A percentile compares a stretch with the other conserved stretches of the same genome.
phyloP scores from a whole-genome alignment of 768 basidiomycete species.

The Paxillus involutus region DNA sequence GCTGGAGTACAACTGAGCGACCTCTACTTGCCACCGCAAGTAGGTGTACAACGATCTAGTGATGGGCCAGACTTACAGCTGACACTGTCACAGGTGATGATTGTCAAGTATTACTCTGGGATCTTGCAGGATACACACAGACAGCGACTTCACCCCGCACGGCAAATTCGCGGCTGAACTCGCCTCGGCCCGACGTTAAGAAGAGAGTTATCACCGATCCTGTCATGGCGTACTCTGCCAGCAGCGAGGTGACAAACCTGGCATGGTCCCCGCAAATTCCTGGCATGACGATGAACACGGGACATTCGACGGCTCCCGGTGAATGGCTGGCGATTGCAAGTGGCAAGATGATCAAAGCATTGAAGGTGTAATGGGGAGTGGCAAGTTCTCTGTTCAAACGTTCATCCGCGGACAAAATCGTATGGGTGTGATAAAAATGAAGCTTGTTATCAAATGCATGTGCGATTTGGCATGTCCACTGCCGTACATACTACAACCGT shows the following conservation, averaged over 20 bases:
- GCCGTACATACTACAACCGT: background rate
- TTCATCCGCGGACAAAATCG: background rate
- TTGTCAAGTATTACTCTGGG: slow-evolving; percentile 92
- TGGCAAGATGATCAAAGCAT: slow-evolving; percentile 77
- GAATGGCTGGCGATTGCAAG: slow-evolving; percentile 88
- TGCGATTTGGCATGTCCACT: background rate
- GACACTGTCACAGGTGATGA: slow-evolving; percentile 69
- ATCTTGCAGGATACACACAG: slow-evolving; percentile 67
- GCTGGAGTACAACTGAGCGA: slow-evolving; percentile 85
- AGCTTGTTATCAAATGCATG: background rate
- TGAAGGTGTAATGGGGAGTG: slow-evolving; percentile 62
- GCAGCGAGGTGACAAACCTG: slow-evolving; percentile 75
- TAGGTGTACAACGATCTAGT: slow-evolving; percentile 33
- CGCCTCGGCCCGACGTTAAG: slow-evolving; percentile 79
- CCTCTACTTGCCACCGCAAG: slow-evolving; percentile 88
- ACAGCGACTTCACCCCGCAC: slow-evolving; percentile 65
- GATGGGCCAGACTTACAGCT: background rate
- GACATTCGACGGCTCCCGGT: slow-evolving; percentile 70
- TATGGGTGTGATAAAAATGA: background rate
- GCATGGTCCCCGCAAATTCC: slow-evolving; percentile 89
- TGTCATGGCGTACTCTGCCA: slow-evolving; percentile 80
- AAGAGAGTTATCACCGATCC: slow-evolving; percentile 74
- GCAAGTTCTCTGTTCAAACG: background rate
- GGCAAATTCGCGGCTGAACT: slow-evolving; percentile 71
- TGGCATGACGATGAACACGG: slow-evolving; percentile 72